phyloP scores from a whole-genome alignment of 2,329 filamentous ascomycete species.

The Coniochaeta pulveracea region DNA sequence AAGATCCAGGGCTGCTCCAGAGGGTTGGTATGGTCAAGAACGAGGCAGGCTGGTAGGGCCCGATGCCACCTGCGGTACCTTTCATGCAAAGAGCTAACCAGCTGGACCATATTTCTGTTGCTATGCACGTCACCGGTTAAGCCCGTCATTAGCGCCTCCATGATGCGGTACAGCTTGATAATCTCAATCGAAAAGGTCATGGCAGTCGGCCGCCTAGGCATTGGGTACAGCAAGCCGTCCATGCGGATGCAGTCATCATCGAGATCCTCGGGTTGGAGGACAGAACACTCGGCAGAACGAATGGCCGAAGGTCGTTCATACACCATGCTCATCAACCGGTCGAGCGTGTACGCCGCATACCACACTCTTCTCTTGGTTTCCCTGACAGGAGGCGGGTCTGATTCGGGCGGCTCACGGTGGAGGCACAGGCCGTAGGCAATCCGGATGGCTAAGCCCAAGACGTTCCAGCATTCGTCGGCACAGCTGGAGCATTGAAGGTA shows the following conservation, averaged over 20 bases:
- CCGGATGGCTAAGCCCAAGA: constrained; percentile 4
- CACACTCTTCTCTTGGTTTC: constrained; percentile 4
- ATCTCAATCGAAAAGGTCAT: constrained; percentile 8
- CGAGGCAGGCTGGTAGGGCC: constrained; percentile 2
- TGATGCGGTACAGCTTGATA: constrained; percentile 6
- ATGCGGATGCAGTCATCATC: constrained; percentile 7
- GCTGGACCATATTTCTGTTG: constrained; percentile 1
- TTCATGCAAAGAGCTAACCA: constrained; percentile 4
- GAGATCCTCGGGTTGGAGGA: constrained; percentile 6
- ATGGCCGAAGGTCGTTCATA: constrained; percentile 5
- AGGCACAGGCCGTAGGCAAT: constrained; percentile 6
- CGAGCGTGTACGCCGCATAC: constrained; percentile 5
- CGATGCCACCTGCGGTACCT: constrained; percentile 4
- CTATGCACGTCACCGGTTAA: constrained; percentile 3
- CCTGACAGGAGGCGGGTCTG: constrained; percentile 3
- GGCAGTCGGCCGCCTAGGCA: constrained; percentile 1
- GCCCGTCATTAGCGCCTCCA: constrained; percentile 4
- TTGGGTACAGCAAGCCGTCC: constrained; percentile 5
- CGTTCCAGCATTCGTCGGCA: constrained; percentile 6
- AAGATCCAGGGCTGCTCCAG: constrained; percentile 4
- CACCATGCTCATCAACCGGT: constrained; percentile 5
- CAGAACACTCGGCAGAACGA: constrained; percentile 4
- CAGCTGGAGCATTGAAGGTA: constrained; percentile 5
- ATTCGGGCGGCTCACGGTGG: constrained; percentile 2
- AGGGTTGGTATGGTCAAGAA: neutral